Conservation (phyloP, 1,284 basidiomycete genomes). For the Ceratobasidium papillatum region DNA sequence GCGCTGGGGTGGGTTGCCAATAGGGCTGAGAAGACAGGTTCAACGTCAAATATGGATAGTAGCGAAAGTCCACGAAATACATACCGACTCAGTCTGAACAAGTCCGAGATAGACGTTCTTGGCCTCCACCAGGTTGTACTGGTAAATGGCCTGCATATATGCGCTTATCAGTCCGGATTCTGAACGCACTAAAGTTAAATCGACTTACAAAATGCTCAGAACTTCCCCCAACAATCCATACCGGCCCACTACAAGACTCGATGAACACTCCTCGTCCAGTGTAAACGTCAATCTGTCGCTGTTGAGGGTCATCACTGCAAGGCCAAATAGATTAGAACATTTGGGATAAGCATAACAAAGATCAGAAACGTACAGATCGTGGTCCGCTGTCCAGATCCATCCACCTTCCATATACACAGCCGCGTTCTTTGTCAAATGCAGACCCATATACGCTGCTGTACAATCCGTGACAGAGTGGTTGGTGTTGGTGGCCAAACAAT, state of each 20-base stretch:
- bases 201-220: conserved; percentile 63
- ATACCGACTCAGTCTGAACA: conserved; percentile 59
- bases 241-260: conserved; percentile 54
- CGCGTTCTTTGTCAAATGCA: conserved; percentile 67
- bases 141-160: conserved; percentile 58
- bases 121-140: conserved; percentile 70
- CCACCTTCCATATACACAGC: conserved; percentile 62
- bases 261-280: conserved; percentile 79
- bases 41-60: neutral
- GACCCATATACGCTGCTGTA: conserved; percentile 66
- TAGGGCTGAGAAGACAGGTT: conserved; percentile 39
- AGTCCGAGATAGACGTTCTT: conserved; percentile 74
- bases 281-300: conserved; percentile 66
- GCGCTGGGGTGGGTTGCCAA: conserved; percentile 43
- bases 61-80: neutral
- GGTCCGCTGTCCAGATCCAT: conserved; percentile 85
- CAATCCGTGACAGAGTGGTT: conserved; percentile 57
- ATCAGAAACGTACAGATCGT: conserved; percentile 52
- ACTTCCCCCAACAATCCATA: conserved; percentile 50
- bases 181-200: neutral
- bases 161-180: neutral
- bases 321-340: conserved; percentile 28
- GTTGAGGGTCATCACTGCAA: conserved; percentile 4
- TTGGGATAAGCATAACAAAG: neutral
- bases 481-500: conserved; percentile 56